Conservation (phyloP, 108 stramenopile species). For the Hondaea fermentalgiana region DNA sequence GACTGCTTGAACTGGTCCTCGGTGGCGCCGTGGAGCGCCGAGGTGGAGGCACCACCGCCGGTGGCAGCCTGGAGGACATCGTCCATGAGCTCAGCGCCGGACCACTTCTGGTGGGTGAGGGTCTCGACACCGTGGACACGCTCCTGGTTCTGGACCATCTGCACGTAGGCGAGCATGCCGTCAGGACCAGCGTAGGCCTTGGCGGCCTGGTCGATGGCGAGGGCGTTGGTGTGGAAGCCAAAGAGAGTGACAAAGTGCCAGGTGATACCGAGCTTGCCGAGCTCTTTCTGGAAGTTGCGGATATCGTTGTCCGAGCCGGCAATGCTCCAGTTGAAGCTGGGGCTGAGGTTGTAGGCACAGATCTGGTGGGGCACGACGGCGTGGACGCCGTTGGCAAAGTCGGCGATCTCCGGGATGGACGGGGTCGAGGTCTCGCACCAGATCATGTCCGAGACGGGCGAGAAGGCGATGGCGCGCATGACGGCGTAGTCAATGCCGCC, state of each 20-base stretch:
- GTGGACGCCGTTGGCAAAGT: conserved; percentile 35
- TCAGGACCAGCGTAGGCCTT: conserved; percentile 65
- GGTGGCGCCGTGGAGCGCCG: conserved; percentile 85
- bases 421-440: conserved; percentile 81
- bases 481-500: conserved; percentile 83
- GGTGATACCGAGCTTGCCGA: conserved; percentile 75
- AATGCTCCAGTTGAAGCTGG: conserved; percentile 91
- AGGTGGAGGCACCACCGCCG: conserved; percentile 75
- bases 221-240: conserved; percentile 87
- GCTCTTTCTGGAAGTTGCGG: conserved; percentile 67
- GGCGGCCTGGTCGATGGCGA: conserved; percentile 72
- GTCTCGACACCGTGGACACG: conserved; percentile 71
- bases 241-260: conserved; percentile 95
- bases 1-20: conserved; percentile 64
- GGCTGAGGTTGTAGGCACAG: conserved; percentile 87
- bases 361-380: conserved; percentile 68
- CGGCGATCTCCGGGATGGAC: conserved; percentile 24
- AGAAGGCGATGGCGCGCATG: conserved; percentile 77
- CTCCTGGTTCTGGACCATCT: conserved; percentile 80
- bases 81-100: conserved; percentile 86
- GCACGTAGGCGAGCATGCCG: conserved; percentile 85
- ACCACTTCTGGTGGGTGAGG: conserved; percentile 87
- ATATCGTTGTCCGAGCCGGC: conserved; percentile 68
- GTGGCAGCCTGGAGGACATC: conserved; percentile 75
- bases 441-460: conserved; percentile 76